Percentiles rank a stretch among this genome's conserved stretches.
Evolutionary conservation across 106 monocot species (phyloP).

Genomic region (Dendrobium nobile): DNA sequence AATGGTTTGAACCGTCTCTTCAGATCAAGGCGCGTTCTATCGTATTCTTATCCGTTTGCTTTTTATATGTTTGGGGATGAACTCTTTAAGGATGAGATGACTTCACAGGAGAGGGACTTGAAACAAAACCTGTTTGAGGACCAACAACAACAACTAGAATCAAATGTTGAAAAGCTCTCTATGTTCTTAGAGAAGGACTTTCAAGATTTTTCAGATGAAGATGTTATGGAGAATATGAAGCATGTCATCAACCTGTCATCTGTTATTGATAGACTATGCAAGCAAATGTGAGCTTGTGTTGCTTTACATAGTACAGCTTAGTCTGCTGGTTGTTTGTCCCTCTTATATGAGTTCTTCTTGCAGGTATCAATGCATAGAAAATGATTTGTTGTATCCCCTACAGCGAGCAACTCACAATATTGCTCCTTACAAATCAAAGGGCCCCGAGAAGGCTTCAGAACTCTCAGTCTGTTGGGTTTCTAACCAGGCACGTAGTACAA

Average conservation of each 20-base stretch:
- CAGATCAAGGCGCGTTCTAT: conserved; percentile 78
- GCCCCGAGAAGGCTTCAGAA: conserved; percentile 70
- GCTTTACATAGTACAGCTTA: background rate
- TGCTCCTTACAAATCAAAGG: conserved; percentile 88
- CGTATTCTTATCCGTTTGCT: conserved; percentile 91
- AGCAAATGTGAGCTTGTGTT: conserved; percentile 52
- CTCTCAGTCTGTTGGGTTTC: conserved; percentile 42
- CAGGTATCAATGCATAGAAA: conserved; percentile 89
- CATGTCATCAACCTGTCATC: conserved; percentile 65
- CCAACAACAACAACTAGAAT: conserved; percentile 88
- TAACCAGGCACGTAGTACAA: conserved; percentile 22
- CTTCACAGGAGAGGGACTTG: conserved; percentile 56
- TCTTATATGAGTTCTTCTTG: background rate
- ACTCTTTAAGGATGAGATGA: conserved; percentile 91
- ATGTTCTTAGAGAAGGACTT: conserved; percentile 61
- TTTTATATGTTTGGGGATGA: conserved; percentile 97
- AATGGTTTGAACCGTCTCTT: conserved; percentile 70
- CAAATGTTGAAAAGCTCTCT: conserved; percentile 79
- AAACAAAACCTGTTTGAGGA: conserved; percentile 90
- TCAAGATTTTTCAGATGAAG: conserved; percentile 44
- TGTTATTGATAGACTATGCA: conserved; percentile 71
- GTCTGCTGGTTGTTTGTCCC: background rate
- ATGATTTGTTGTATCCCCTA: conserved; percentile 77
- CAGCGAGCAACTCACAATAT: conserved; percentile 62
- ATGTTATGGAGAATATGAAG: conserved; percentile 55